These are phyloP conservation scores for Mrakiaceae sp. DNA, from an alignment of 1,284 basidiomycete species.

Conservation along the genomic window DNA sequence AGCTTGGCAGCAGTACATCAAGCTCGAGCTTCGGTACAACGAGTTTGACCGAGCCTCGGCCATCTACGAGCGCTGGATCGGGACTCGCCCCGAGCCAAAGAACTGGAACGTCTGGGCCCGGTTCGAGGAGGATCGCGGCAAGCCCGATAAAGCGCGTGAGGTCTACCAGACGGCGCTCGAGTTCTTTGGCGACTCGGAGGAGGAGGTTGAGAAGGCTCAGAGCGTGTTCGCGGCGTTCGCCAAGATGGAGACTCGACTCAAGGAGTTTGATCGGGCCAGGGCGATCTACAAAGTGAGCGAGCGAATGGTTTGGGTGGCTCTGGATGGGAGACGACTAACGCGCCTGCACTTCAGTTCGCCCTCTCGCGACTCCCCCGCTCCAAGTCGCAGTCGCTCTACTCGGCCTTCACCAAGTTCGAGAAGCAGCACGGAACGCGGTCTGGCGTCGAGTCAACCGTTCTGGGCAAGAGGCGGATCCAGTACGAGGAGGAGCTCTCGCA, in stretches of 20 bases:
- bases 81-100: constrained; percentile 80
- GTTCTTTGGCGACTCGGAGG: constrained; percentile 95
- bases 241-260: constrained; percentile 91
- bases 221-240: constrained; percentile 92
- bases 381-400: constrained; percentile 67
- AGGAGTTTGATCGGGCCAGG: constrained; percentile 91
- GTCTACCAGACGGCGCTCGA: constrained; percentile 95
- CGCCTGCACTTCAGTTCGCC: constrained; percentile 54
- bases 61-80: constrained; percentile 92
- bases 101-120: constrained; percentile 96
- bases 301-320: background rate
- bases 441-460: constrained; percentile 83
- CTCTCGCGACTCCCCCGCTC: constrained; percentile 79
- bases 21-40: constrained; percentile 85
- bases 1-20: constrained; percentile 97
- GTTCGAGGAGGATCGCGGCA: constrained; percentile 85
- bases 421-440: constrained; percentile 89
- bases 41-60: constrained; percentile 84
- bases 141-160: constrained; percentile 78
- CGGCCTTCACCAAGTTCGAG: constrained; percentile 92
- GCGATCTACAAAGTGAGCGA: constrained; percentile 81
- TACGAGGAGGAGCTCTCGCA: constrained; percentile 89
- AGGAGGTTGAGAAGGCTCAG: constrained; percentile 94
- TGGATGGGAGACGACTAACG: background rate
- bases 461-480: constrained; percentile 91